Evolutionary conservation across 225 moss, liverwort and hornwort species (phyloP), one percentile per base, ranked within the genome.

Genomic region (Marchantia polymorpha): DNA sequence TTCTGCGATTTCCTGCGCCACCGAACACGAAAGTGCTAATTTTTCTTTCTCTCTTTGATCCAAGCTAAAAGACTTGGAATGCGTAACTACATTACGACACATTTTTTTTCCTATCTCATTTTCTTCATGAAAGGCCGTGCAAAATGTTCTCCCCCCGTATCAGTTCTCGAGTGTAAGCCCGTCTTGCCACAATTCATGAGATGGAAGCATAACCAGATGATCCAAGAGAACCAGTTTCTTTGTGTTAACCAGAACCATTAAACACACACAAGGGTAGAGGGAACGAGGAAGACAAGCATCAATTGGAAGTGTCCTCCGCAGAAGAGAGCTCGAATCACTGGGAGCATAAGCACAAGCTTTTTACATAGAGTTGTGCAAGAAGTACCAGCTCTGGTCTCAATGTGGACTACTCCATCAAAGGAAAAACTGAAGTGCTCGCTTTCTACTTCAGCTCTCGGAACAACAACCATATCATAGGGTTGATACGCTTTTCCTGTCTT

Each of bases 381-480:
- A 81, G 78, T 91, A 95, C 94, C 94, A 85, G 80, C 83, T 83
- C 87, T 15, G 26, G 84, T 89, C 82, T 93, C 85, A 87, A 90
- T 87, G 79, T 95, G 95, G 12, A 92, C 91, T 65, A 95, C 82
- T 73, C 95, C 95, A 78, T 84, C 90, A 30, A 81, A 74, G 15
- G 93, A 95, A 76, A 92, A 52, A 29, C 88, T 92, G 56, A 92
- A 95, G 71, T 92, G 90, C 61, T 95, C 95, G 50, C 82, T 82
- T 60, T 92, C 86, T 50, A 91, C 83, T 79, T 91, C 84, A 73
- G 87, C 84, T 69, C 87, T 89, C 61, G 86, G 82, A 46, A 90
- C 90, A 25, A 92, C 92, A 55, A 89, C 84, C 87, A 95, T 81
- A 70, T 93, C 92, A 74, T 95, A 95, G 25, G 95, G 95, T 51